A percentile compares a stretch with the other conserved stretches of the same genome.
phyloP scores from a whole-genome alignment of 2,329 filamentous ascomycete species.

The Orbilia ellipsospora region DNA sequence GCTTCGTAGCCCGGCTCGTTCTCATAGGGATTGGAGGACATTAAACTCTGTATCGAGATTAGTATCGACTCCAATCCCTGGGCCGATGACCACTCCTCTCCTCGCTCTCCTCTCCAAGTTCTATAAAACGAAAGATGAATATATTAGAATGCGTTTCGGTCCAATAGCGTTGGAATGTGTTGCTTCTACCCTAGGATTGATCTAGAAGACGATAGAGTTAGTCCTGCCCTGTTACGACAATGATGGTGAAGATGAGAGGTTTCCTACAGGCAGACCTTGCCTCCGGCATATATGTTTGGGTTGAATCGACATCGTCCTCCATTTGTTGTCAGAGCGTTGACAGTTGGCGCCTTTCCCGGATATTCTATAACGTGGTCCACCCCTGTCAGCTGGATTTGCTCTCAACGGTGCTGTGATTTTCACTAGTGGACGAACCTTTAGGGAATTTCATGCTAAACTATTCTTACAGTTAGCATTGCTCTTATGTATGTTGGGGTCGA shows the following conservation, averaged over 20 bases:
- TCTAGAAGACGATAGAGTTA: constrained; percentile 63
- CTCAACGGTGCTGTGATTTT: constrained; percentile 3
- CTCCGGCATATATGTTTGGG: constrained; percentile 91
- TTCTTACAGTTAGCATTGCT: constrained; percentile 3
- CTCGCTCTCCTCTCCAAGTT: constrained; percentile 89
- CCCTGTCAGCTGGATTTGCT: background rate
- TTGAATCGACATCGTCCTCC: constrained; percentile 90
- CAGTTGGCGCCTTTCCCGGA: constrained; percentile 72
- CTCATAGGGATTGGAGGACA: constrained; percentile 93
- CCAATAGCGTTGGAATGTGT: background rate
- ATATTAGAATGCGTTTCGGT: background rate
- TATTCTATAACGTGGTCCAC: constrained; percentile 72
- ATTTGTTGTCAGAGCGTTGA: constrained; percentile 84
- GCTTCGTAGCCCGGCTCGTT: constrained; percentile 95
- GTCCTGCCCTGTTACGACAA: background rate
- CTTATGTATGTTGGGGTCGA: constrained; percentile 2
- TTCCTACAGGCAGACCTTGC: constrained; percentile 88
- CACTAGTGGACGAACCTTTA: constrained; percentile 68
- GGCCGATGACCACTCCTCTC: constrained; percentile 95
- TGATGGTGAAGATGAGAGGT: constrained; percentile 56
- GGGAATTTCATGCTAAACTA: constrained; percentile 82
- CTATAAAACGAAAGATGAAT: constrained; percentile 64
- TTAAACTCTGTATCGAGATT: constrained; percentile 93
- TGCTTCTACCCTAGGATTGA: constrained; percentile 81
- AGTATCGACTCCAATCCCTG: constrained; percentile 94